Evolutionary conservation across 2,329 filamentous ascomycete genomes (phyloP).

Genomic region (Seiridium cupressi): DNA sequence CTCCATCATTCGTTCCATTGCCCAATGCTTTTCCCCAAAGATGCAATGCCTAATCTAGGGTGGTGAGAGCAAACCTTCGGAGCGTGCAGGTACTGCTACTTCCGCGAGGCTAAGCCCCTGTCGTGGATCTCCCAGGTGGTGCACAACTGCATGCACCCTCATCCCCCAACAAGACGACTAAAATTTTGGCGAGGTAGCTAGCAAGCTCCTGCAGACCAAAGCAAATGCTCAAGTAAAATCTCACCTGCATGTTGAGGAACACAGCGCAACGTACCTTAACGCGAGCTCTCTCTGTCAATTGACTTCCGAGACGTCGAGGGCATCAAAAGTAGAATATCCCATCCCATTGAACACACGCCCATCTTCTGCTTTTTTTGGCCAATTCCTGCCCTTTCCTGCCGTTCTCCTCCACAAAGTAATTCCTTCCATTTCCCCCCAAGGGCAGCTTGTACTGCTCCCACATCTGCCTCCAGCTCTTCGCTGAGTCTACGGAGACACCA

Average conservation of each 20-base stretch:
- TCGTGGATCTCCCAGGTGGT: conserved; percentile 9
- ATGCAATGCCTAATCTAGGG: background rate
- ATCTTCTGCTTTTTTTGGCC: conserved; percentile 2
- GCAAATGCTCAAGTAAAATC: background rate
- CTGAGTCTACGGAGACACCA: conserved; percentile 35
- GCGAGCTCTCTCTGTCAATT: background rate
- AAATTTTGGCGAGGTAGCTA: conserved; percentile 26
- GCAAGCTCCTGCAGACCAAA: conserved; percentile 1
- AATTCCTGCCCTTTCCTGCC: conserved; percentile 11
- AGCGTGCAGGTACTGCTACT: conserved; percentile 5
- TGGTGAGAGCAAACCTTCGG: background rate
- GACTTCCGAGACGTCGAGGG: background rate
- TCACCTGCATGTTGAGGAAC: conserved; percentile 2
- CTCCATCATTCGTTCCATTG: no score
- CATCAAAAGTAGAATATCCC: conserved; percentile 2
- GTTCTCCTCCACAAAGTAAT: conserved; percentile 9
- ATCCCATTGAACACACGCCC: background rate
- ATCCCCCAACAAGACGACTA: conserved; percentile 32
- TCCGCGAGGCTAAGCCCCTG: conserved; percentile 1
- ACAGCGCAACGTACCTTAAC: background rate
- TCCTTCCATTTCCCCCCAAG: background rate
- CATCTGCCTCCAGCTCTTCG: conserved; percentile 34
- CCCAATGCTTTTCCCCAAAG: no score
- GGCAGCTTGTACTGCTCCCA: background rate
- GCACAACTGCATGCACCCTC: conserved; percentile 8